A percentile compares a stretch with the other conserved stretches of the same genome.
phyloP scores from a whole-genome alignment of 345 rosid genomes.

The Sisymbrium altissimum region DNA sequence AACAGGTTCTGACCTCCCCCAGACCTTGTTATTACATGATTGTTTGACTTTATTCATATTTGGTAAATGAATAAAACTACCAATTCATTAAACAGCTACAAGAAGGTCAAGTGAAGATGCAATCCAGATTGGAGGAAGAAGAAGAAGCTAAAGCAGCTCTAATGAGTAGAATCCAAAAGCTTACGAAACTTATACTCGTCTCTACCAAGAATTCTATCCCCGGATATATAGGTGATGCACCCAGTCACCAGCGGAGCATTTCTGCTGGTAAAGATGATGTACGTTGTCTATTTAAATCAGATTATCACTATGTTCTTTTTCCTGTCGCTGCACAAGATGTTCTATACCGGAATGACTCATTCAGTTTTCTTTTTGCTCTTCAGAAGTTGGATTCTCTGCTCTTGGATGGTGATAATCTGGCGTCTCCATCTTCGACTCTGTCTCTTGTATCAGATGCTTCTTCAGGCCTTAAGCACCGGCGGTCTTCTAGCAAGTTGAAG shows the following conservation, averaged over 20 bases:
- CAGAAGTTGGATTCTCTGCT: slow-evolving; percentile 66
- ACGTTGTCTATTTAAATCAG: slow-evolving; percentile 33
- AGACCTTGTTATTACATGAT: not conserved
- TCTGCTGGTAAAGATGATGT: slow-evolving; percentile 76
- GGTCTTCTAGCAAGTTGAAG: slow-evolving; percentile 80
- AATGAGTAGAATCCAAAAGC: slow-evolving; percentile 97
- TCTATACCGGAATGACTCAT: slow-evolving; percentile 5
- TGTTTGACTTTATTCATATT: not conserved
- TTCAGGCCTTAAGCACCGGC: slow-evolving; percentile 51
- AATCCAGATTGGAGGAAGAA: slow-evolving; percentile 98
- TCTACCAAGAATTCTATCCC: slow-evolving; percentile 88
- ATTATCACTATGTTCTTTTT: slow-evolving; percentile 30
- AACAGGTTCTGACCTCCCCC: slow-evolving; percentile 54
- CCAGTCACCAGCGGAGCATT: slow-evolving; percentile 65
- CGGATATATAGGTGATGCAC: slow-evolving; percentile 56
- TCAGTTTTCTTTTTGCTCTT: slow-evolving; percentile 22
- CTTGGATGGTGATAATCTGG: slow-evolving; percentile 56
- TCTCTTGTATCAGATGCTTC: slow-evolving; percentile 50
- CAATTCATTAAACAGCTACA: slow-evolving; percentile 57
- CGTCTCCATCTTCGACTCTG: slow-evolving; percentile 45
- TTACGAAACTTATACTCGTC: slow-evolving; percentile 97
- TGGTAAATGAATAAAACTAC: slow-evolving; percentile 11
- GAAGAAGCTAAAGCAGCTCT: slow-evolving; percentile 99
- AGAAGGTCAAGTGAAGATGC: slow-evolving; percentile 99
- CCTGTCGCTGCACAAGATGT: slow-evolving; percentile 6